Evolutionary conservation across 225 moss, liverwort and hornwort genomes (phyloP), one percentile per base, ranked within the genome.

Genomic region (Bryum argenteum): DNA sequence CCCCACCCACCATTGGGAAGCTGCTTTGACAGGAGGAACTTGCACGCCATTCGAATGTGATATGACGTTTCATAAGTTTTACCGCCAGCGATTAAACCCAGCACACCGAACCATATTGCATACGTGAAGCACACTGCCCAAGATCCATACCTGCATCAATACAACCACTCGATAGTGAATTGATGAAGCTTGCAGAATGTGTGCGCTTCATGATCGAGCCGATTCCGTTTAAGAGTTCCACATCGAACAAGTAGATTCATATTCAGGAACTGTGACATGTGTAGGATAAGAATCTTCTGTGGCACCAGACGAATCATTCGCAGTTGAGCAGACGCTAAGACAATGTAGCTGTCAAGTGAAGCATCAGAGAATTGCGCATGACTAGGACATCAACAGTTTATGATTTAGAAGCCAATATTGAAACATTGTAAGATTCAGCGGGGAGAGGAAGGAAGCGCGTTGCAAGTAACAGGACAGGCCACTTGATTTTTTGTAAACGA

Each of bases 71-170:
- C 87, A 74, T 92, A 94, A 41, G 89, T 89, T 81, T 89, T 87
- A 73, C 97, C 97, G 8, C 92, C 87, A 80, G 97, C 89, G 55
- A 84, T 24, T 71, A 98, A 78, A 9, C 82, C 97, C 70, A 85
- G 54, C 50, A 98, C 72, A 62, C 88, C 97, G 80, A 91, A 98
- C 97, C 97, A 98, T 53, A 54, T 79, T 52, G 72, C 94, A 67
- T 98, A 98, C 40, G 94, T 83, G 79, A 86, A 98, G 76, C 97
- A 98, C 14, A 98, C 94, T 54, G 83, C 97, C 97, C 97, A 98
- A 48, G 79, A 87, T 41, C 97, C 97, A 75, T 88, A 90, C 97
- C 97, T 97, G 76, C 70, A 69, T 54, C 51, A 54, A 70, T 42
- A 73, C 24, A 77, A 3, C 50, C 62, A 76, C 63, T 24, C 15